Evolutionary conservation across 768 basidiomycete species (phyloP), one percentile per base, ranked within the genome.

Genomic region (Porphyrellus cyaneotinctus): DNA sequence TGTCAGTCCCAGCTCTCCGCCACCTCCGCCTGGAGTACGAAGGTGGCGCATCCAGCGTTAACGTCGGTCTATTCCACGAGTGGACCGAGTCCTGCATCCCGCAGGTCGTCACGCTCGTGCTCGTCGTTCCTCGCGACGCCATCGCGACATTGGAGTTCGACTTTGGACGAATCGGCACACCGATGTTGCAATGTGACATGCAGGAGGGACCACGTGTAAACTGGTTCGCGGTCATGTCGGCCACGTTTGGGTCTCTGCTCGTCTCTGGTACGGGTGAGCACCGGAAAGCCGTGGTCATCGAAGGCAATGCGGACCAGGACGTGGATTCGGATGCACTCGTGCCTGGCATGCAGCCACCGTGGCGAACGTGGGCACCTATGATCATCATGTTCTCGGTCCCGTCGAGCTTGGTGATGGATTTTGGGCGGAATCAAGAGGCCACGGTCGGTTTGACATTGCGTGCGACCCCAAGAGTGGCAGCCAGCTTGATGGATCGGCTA

Each of bases 61-160:
- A 6, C 3, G 13, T 6, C 9, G 41, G 20, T 7, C 22, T 52
- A 6, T 75, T 78, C 44, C 57, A 54, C 12, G 65, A 64, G 20
- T 70, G 67, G 67, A 48, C 50, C 0, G 28, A 39, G 53, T 37
- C 42, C 0, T 24, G n/a, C 6, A 60, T 74, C 10, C 72, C 74
- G 0, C 56, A 58, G 14, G 38, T 67, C 7, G 61, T 74, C 9
- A 66, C 66, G 8, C 45, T 75, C 33, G 60, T 63, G 15, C 59
- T 75, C 6, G 58, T 63, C 14, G 65, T 75, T 30, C 73, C 74
- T 3, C 59, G 68, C 9, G 54, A 58, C 0, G 46, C 53, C 14
- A 58, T 66, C 8, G 36, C 64, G 14, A 26, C 15, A 20, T 52
- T 63, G 22, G 56, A 52, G 22, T 26, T 51, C 23, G 47, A 57